A percentile compares a stretch with the other conserved stretches of the same genome.
These are phyloP conservation scores for Pezicula carpinea DNA, from an alignment of 2,329 filamentous ascomycete species.

Conservation along the genomic window DNA sequence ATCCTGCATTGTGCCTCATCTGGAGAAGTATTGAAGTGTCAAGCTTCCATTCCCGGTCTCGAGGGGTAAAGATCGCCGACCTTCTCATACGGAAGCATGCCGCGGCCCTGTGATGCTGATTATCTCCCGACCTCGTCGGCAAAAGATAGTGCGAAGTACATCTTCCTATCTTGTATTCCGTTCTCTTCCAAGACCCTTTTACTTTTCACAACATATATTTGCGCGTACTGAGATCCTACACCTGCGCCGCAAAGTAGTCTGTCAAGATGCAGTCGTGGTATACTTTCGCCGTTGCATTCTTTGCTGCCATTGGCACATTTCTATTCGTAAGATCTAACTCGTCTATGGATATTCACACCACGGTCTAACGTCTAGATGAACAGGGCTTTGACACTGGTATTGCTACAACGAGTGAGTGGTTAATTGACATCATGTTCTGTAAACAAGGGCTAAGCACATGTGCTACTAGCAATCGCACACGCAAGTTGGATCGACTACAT, in stretches of 20 bases:
- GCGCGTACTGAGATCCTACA: no score
- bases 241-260: no score
- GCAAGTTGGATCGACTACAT: constrained; percentile 57
- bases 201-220: no score
- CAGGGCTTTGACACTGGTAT: constrained; percentile 57
- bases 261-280: constrained; percentile 36
- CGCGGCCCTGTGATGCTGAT: no score
- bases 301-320: constrained; percentile 55
- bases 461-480: constrained; percentile 47
- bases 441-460: constrained; percentile 1
- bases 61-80: no score
- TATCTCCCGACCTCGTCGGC: no score
- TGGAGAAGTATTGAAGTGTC: no score
- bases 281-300: constrained; percentile 46
- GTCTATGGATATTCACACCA: neutral
- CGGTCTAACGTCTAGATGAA: neutral
- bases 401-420: constrained; percentile 48
- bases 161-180: no score
- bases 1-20: no score
- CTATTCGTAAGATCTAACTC: constrained; percentile 41
- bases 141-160: no score
- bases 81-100: no score
- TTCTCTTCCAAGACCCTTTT: neutral
- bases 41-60: no score
- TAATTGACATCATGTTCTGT: neutral